Evolutionary conservation across 1,284 basidiomycete species (phyloP), one percentile per base, ranked within the genome.

Genomic region (Xerocomus nothofagi): DNA sequence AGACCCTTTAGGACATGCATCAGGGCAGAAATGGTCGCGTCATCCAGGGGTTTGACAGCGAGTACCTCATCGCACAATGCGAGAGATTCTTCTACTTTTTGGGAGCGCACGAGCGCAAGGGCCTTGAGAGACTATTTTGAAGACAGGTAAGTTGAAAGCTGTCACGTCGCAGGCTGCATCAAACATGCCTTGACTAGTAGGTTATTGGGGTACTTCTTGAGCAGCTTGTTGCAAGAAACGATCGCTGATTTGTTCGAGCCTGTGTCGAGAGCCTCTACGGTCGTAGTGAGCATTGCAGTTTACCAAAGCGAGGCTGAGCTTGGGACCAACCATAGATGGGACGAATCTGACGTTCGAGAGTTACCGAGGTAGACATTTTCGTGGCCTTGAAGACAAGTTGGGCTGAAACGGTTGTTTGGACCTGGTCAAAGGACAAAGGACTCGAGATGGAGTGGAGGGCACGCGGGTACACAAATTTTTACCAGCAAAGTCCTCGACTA

Each of bases 221-320:
- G 76, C 23, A 91, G 66, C 68, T 92, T 91, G 68, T 90, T 91
- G 71, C 87, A 89, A n/a, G 82, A 75, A 38, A 88, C 80, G 45
- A 93, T 78, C 18, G 89, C 90, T 29, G 86, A 83, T 72, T 92
- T 92, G 72, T 85, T 86, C n/a, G 88, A 89, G 44, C 82, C 82
- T 36, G 82, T 86, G 71, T 93, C 91, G 55, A 93, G 74, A 34
- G 90, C 84, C 76, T 92, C 91, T 93, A 58, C 5, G 54, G 45
- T 46, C 10, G 33, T 17, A 10, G 38, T 60, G 34, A 61, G 45
- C 30, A 50, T 24, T 33, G 29, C 23, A 33, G 51, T 45, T 34
- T 12, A 30, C 10, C 12, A 21, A 23, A 30, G 33, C 32, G 17
- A n/a, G 21, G n/a, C 3, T 18, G 27, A 39, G 10, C 42, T 24